Conservation (phyloP, 1,284 basidiomycete species). For the Gymnopus androsaceus region DNA sequence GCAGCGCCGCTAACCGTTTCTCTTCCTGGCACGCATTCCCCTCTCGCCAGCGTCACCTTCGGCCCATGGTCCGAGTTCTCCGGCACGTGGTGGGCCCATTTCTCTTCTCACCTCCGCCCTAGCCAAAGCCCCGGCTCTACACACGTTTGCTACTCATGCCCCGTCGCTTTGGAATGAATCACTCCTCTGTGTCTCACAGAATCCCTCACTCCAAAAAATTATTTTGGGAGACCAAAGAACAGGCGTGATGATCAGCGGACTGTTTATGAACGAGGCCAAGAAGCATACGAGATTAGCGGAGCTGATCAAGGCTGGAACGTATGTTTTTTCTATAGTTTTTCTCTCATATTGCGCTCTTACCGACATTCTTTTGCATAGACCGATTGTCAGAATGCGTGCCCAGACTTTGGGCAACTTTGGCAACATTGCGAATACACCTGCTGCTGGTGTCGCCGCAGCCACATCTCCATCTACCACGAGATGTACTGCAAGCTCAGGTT, state of each 20-base stretch:
- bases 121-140: constrained; percentile 36
- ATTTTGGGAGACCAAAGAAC: constrained; percentile 35
- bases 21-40: constrained; percentile 6
- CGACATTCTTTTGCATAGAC: not conserved
- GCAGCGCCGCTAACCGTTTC: constrained; percentile 9
- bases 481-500: not conserved
- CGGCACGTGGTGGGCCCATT: constrained; percentile 27
- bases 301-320: constrained; percentile 48
- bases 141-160: constrained; percentile 44
- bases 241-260: constrained; percentile 38
- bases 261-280: constrained; percentile 49
- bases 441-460: not conserved
- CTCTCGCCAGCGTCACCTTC: not conserved
- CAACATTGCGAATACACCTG: not conserved
- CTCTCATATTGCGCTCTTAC: not conserved
- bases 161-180: constrained; percentile 52
- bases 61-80: constrained; percentile 9
- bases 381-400: constrained; percentile 7
- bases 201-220: constrained; percentile 43
- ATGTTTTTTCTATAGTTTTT: constrained; percentile 22
- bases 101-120: constrained; percentile 39
- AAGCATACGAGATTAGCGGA: constrained; percentile 44
- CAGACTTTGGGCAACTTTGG: constrained; percentile 6
- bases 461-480: not conserved
- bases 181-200: constrained; percentile 44